Evolutionary conservation across 495 filamentous ascomycete genomes (phyloP).

Genomic region (Talaromyces liani): DNA sequence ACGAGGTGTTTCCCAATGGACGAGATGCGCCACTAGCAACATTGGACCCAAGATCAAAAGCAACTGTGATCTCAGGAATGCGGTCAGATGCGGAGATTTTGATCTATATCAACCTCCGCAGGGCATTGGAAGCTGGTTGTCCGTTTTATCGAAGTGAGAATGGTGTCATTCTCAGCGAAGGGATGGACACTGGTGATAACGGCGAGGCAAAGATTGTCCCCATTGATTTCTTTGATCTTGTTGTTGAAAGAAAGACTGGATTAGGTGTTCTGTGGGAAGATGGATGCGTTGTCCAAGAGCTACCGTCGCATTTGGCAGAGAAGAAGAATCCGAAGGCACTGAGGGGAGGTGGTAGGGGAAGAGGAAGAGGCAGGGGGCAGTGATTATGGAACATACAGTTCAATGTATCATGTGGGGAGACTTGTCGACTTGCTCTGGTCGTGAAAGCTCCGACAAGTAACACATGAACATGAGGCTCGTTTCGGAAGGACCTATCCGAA

Average conservation of each 20-base stretch:
- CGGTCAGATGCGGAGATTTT: conserved; percentile 67
- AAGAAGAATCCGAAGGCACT: conserved; percentile 28
- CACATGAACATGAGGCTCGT: not conserved
- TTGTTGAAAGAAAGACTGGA: conserved; percentile 48
- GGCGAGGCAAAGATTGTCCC: conserved; percentile 25
- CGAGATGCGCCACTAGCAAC: conserved; percentile 12
- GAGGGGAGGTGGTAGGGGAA: conserved; percentile 12
- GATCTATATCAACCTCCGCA: conserved; percentile 69
- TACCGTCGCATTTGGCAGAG: conserved; percentile 25
- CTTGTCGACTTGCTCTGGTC: too few species aligned
- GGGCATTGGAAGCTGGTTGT: conserved; percentile 53
- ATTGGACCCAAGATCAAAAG: conserved; percentile 3
- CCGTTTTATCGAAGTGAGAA: conserved; percentile 88
- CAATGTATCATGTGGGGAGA: not conserved
- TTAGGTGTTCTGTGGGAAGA: conserved; percentile 60
- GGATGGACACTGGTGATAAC: conserved; percentile 17
- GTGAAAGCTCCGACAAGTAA: too few species aligned
- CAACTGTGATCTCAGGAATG: conserved; percentile 75
- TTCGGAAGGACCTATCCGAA: not conserved
- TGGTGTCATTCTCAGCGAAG: conserved; percentile 56
- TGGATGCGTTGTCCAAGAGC: conserved; percentile 50
- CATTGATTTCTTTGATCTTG: conserved; percentile 38
- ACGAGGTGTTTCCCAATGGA: conserved; percentile 19
- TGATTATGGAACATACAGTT: not conserved
- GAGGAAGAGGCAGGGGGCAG: conserved; percentile 1